phyloP scores from a whole-genome alignment of 768 basidiomycete genomes.

The Lentinula aciculospora region DNA sequence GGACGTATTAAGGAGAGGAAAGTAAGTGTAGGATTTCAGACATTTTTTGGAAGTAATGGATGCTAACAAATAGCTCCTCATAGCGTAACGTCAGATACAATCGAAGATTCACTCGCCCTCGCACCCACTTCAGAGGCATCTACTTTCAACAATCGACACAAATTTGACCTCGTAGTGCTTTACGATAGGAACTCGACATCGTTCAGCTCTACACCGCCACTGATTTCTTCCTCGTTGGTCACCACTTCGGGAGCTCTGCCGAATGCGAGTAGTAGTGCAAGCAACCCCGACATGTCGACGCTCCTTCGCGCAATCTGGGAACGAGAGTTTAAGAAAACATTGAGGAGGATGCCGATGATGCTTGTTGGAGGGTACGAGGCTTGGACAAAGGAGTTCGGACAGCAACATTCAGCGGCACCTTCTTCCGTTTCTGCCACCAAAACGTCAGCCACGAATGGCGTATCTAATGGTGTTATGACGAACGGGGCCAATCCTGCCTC shows the following conservation, averaged over 20 bases:
- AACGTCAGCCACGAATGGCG: too few species aligned
- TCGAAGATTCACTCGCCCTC: slow-evolving; percentile 72
- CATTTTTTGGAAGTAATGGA: not conserved
- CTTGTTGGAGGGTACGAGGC: slow-evolving; percentile 81
- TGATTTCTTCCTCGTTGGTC: slow-evolving; percentile 20
- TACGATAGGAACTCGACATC: slow-evolving; percentile 67
- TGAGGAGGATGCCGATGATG: slow-evolving; percentile 74
- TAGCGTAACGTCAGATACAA: slow-evolving; percentile 58
- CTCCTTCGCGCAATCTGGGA: slow-evolving; percentile 71
- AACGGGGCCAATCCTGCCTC: not conserved
- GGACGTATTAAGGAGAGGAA: slow-evolving; percentile 58
- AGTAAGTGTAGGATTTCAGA: slow-evolving; percentile 59
- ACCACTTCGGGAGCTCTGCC: not conserved
- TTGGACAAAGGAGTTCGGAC: slow-evolving; percentile 63
- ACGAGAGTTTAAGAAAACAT: slow-evolving; percentile 61
- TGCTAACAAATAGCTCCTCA: slow-evolving; percentile 5
- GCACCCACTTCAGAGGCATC: slow-evolving; percentile 65
- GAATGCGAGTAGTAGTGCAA: not conserved
- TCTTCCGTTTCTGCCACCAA: not conserved
- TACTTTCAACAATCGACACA: slow-evolving; percentile 80
- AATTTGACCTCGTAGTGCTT: slow-evolving; percentile 83
- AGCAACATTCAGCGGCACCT: slow-evolving; percentile 21
- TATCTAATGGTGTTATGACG: not conserved
- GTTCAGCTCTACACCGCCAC: slow-evolving; percentile 41
- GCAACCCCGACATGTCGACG: slow-evolving; percentile 11